Evolutionary conservation across 169 alveolate species (phyloP).

Genomic region (Cryptosporidium felis): DNA sequence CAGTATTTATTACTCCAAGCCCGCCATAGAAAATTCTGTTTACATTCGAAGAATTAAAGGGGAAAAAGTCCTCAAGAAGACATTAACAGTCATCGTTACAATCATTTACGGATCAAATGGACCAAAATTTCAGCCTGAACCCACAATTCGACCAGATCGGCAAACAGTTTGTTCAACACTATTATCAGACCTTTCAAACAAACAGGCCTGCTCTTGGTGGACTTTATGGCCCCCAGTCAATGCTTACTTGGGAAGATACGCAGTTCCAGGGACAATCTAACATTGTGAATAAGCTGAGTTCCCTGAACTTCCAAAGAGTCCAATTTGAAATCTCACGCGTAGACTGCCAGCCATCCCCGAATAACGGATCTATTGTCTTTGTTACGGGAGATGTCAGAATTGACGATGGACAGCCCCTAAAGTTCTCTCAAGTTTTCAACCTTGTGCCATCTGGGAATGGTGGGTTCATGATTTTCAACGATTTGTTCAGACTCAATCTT

Average conservation of each 20-base stretch:
- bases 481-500: constrained; percentile 81
- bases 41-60: no score
- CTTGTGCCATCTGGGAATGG: constrained; percentile 81
- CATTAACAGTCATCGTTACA: no score
- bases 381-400: constrained; percentile 81
- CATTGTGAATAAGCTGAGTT: constrained; percentile 79
- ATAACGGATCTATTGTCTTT: constrained; percentile 81
- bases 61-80: no score
- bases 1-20: no score
- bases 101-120: no score
- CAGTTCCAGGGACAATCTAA: constrained; percentile 81
- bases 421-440: constrained; percentile 80
- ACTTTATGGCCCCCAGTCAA: constrained; percentile 83
- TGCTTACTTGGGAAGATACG: constrained; percentile 87
- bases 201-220: constrained; percentile 78
- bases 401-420: constrained; percentile 83
- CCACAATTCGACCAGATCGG: constrained; percentile 81
- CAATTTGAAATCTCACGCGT: constrained; percentile 77
- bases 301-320: constrained; percentile 73
- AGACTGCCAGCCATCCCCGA: constrained; percentile 86
- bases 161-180: constrained; percentile 81
- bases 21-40: no score
- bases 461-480: constrained; percentile 80
- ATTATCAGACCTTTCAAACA: constrained; percentile 80
- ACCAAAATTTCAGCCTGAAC: constrained; percentile 46